These are phyloP conservation scores for Cyamopsis tetragonoloba DNA, from an alignment of 306 rosid genomes.

Conservation along the genomic window DNA sequence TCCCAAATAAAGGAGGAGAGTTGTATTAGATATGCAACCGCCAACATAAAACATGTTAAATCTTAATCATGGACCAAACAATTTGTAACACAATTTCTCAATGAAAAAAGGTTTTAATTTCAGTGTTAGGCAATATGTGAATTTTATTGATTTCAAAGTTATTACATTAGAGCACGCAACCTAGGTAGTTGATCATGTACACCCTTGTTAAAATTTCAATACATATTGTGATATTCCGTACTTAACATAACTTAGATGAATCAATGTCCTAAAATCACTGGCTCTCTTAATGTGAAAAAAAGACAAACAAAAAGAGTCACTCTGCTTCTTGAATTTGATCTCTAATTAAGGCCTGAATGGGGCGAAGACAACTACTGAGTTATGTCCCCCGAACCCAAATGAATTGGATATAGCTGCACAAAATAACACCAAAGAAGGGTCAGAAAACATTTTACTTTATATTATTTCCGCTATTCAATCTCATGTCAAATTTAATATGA, in stretches of 20 bases:
- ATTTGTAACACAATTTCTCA: too few relatives aligned
- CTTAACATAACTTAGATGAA: background rate
- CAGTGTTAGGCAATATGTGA: too few relatives aligned
- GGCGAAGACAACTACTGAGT: slow-evolving; percentile 64
- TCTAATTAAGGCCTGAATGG: slow-evolving; percentile 47
- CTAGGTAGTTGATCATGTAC: background rate
- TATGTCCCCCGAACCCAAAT: slow-evolving; percentile 81
- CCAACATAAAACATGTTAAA: too few relatives aligned
- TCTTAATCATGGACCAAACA: too few relatives aligned
- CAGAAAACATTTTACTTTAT: slow-evolving; percentile 1
- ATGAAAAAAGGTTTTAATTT: too few relatives aligned
- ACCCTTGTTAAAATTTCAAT: slow-evolving; percentile 18
- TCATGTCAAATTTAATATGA: too few relatives aligned
- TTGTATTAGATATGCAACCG: too few relatives aligned
- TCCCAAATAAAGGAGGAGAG: too few relatives aligned
- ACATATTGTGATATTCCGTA: background rate
- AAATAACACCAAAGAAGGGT: background rate
- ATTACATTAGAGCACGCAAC: background rate
- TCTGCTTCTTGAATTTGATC: background rate
- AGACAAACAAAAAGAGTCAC: background rate
- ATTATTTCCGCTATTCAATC: background rate
- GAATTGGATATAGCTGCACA: slow-evolving; percentile 70
- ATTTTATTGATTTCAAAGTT: slow-evolving; percentile 13
- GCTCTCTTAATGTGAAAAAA: background rate
- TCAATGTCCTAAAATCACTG: slow-evolving; percentile 10